These are phyloP conservation scores for Gossypium sturtianum DNA, from an alignment of 345 rosid species.

Conservation along the genomic window DNA sequence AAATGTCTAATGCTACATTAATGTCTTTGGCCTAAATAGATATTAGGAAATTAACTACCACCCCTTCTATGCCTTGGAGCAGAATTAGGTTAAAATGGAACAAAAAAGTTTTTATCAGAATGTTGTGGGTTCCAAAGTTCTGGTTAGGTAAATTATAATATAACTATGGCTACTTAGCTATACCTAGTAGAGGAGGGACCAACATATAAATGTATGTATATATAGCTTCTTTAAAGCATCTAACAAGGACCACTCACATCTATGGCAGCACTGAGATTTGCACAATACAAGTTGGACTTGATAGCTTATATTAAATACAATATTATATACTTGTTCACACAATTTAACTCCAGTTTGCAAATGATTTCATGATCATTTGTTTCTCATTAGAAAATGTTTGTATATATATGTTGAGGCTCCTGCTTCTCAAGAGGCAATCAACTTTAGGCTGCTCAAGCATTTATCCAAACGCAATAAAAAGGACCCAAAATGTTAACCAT, in stretches of 20 bases:
- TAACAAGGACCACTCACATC: slow-evolving; percentile 31
- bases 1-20: not conserved
- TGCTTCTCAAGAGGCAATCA: not conserved
- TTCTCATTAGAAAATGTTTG: not conserved
- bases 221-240: slow-evolving; percentile 50
- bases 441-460: not conserved
- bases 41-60: not conserved
- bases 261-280: slow-evolving; percentile 32
- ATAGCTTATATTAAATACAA: not conserved
- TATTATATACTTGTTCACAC: not conserved
- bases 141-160: slow-evolving; percentile 18
- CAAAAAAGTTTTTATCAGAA: not conserved
- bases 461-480: not conserved
- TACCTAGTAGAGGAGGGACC: slow-evolving; percentile 52
- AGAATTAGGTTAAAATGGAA: not conserved
- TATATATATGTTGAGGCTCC: not conserved
- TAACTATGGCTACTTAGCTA: not conserved
- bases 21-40: no score
- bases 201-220: slow-evolving; percentile 2
- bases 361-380: not conserved
- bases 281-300: slow-evolving; percentile 12
- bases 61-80: not conserved
- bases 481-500: not conserved
- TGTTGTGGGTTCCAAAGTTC: slow-evolving; percentile 19
- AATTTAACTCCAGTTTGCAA: slow-evolving; percentile 6